Evolutionary conservation across 805 yeast genomes (phyloP).

Genomic region (Hanseniaspora meyeri): DNA sequence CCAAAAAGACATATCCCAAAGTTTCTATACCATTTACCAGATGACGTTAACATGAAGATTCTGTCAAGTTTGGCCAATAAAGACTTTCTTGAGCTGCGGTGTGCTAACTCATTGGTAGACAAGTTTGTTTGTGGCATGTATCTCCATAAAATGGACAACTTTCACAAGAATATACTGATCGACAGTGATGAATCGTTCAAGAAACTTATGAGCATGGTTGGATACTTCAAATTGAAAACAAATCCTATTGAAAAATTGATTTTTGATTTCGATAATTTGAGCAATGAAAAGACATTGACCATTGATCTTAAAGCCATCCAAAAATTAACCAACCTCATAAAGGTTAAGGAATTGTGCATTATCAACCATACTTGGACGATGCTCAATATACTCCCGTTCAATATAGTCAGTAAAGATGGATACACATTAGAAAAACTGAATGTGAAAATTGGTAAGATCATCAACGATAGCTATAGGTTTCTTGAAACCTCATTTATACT

Average conservation of each 20-base stretch:
- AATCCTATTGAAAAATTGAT: neutral
- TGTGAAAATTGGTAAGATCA: neutral
- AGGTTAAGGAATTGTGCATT: neutral
- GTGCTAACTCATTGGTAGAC: neutral
- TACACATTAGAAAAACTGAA: neutral
- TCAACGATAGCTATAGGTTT: neutral
- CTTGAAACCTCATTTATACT: neutral
- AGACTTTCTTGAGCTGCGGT: neutral
- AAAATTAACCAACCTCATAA: neutral
- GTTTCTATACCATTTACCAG: neutral
- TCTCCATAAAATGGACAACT: neutral
- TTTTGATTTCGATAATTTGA: neutral
- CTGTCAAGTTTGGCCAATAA: neutral
- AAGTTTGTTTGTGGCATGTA: neutral
- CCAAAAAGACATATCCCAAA: neutral
- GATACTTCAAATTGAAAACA: neutral
- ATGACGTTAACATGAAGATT: slow-evolving; percentile 1
- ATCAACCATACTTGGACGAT: slow-evolving; percentile 3
- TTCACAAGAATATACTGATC: neutral
- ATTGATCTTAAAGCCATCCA: neutral
- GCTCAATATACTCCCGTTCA: neutral
- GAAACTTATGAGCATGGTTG: neutral
- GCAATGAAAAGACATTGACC: neutral
- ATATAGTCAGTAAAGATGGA: neutral
- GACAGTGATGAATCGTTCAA: neutral